Evolutionary conservation across 1,284 basidiomycete genomes (phyloP).

Genomic region (Dichomitus squalens): DNA sequence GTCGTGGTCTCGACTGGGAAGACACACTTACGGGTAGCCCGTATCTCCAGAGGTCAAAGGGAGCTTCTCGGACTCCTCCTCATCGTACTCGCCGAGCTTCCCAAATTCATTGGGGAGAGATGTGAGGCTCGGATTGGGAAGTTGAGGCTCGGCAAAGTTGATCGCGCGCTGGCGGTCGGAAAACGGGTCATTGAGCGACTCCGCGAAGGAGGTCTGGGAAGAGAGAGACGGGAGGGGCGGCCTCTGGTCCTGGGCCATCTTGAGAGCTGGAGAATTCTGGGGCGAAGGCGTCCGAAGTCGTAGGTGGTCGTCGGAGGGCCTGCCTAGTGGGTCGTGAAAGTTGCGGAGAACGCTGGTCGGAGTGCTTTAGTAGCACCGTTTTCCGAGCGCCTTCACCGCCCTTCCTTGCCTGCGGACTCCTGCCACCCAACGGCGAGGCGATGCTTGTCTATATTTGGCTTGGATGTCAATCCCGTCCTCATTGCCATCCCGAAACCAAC

Average conservation of each 20-base stretch:
- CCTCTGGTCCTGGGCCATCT: conserved; percentile 51
- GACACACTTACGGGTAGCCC: conserved; percentile 68
- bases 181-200: conserved; percentile 62
- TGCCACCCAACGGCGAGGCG: conserved; percentile 13
- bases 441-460: neutral
- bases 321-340: conserved; percentile 20
- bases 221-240: conserved; percentile 45
- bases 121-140: conserved; percentile 46
- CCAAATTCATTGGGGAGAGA: conserved; percentile 59
- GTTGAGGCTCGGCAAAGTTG: conserved; percentile 59
- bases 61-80: conserved; percentile 74
- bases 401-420: conserved; percentile 16
- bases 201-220: conserved; percentile 32
- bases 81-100: conserved; percentile 43
- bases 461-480: no score
- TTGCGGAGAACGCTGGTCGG: neutral
- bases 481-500: no score
- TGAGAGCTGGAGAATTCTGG: conserved; percentile 1
- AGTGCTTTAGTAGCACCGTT: conserved; percentile 13
- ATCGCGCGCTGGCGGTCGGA: conserved; percentile 62
- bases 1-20: neutral
- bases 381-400: conserved; percentile 14
- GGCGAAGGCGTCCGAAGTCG: conserved; percentile 2
- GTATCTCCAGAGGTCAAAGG: conserved; percentile 57
- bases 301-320: conserved; percentile 12